These are phyloP conservation scores for Candida peoriensis DNA, from an alignment of 805 yeast species.

Conservation along the genomic window DNA sequence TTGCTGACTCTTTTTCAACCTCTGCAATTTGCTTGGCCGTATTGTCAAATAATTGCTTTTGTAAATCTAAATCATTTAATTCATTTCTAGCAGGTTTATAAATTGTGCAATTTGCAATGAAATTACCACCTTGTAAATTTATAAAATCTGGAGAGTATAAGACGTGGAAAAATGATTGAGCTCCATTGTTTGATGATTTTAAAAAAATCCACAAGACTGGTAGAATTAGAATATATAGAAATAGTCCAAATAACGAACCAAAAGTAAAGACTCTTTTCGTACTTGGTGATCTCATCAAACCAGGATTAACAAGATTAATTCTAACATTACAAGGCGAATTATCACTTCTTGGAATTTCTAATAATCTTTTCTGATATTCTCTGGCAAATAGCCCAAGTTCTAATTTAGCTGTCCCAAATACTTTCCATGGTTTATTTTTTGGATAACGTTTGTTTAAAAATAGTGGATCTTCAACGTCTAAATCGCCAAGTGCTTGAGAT, in stretches of 20 bases:
- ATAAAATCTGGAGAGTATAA: conserved; percentile 67
- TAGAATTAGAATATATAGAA: conserved; percentile 62
- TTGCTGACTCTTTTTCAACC: conserved; percentile 69
- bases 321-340: conserved; percentile 65
- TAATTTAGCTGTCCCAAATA: conserved; percentile 79
- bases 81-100: conserved; percentile 56
- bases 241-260: conserved; percentile 62
- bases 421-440: conserved; percentile 58
- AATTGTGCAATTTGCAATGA: conserved; percentile 69
- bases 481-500: conserved; percentile 65
- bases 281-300: conserved; percentile 83
- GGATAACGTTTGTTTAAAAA: conserved; percentile 61
- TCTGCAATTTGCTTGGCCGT: conserved; percentile 53
- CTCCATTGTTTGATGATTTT: conserved; percentile 73
- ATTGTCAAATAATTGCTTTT: conserved; percentile 51
- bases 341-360: conserved; percentile 59
- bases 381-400: conserved; percentile 69
- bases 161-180: conserved; percentile 70
- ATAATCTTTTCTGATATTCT: conserved; percentile 68
- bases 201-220: conserved; percentile 83
- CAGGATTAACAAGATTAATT: conserved; percentile 82
- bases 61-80: conserved; percentile 55
- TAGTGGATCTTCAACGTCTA: conserved; percentile 59
- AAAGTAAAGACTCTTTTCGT: conserved; percentile 72
- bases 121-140: conserved; percentile 57